Evolutionary conservation across 208 protist species (phyloP).

Genomic region (Trypanosoma grayi): DNA sequence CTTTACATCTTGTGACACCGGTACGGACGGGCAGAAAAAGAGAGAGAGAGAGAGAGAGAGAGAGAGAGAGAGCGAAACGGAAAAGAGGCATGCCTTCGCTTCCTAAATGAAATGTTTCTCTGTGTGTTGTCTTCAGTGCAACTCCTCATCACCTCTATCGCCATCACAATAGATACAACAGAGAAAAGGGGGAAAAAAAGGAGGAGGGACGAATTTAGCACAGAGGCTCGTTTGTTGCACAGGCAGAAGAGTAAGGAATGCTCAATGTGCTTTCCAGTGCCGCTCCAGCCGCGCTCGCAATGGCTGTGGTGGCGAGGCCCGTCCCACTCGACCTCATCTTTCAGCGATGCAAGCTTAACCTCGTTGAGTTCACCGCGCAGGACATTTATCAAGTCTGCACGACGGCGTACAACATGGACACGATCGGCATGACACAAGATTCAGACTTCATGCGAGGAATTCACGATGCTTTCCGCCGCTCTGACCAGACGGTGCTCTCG

Average conservation of each 20-base stretch:
- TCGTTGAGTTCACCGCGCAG: conserved; percentile 77
- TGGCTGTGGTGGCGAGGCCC: neutral
- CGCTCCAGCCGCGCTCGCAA: conserved; percentile 17
- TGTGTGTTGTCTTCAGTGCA: too few relatives aligned
- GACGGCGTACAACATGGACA: conserved; percentile 59
- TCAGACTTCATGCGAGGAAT: conserved; percentile 84
- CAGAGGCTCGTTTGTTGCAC: too few relatives aligned
- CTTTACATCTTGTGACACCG: neutral
- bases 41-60: too few relatives aligned
- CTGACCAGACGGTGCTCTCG: conserved; percentile 74
- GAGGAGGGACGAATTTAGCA: neutral
- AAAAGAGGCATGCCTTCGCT: too few relatives aligned
- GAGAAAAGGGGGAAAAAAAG: neutral
- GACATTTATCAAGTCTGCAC: conserved; percentile 84
- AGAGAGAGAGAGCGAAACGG: too few relatives aligned
- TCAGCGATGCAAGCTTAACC: conserved; percentile 53
- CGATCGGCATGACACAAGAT: conserved; percentile 62
- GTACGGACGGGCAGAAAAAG: too few relatives aligned
- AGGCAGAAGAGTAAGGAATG: conserved; percentile 12
- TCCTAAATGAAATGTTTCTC: too few relatives aligned
- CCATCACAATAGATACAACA: too few relatives aligned
- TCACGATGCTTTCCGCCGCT: conserved; percentile 59
- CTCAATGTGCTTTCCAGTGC: conserved; percentile 24
- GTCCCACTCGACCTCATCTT: conserved; percentile 51
- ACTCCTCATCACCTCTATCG: too few relatives aligned